A percentile compares a stretch with the other conserved stretches of the same genome.
These are phyloP conservation scores for Curvularia verruculosa DNA, from an alignment of 2,329 filamentous ascomycete genomes.

Conservation along the genomic window DNA sequence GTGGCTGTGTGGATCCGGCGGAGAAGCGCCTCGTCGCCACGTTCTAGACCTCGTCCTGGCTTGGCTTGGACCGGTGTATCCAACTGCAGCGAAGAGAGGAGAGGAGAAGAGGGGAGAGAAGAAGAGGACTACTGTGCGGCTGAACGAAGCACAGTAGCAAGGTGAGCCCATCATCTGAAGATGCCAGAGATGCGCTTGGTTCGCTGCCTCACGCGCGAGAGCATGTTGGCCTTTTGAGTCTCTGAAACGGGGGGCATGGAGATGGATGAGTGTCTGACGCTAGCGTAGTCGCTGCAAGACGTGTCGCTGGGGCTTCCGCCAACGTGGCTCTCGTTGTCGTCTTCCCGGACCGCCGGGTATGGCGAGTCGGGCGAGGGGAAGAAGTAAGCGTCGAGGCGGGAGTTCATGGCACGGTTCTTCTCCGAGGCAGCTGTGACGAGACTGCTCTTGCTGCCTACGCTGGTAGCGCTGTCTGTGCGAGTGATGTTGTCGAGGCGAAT, in stretches of 20 bases:
- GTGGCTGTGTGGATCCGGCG: constrained; percentile 20
- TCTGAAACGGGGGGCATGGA: constrained; percentile 38
- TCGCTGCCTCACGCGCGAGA: constrained; percentile 44
- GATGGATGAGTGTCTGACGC: constrained; percentile 38
- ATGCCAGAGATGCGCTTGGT: constrained; percentile 48
- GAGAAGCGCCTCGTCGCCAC: constrained; percentile 14
- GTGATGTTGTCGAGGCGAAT: constrained; percentile 46
- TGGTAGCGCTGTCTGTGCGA: constrained; percentile 46
- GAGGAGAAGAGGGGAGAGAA: constrained; percentile 11
- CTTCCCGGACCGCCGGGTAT: constrained; percentile 38
- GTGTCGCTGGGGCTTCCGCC: constrained; percentile 44
- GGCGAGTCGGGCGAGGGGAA: constrained; percentile 34
- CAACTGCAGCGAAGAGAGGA: constrained; percentile 15
- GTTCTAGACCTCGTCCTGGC: constrained; percentile 29
- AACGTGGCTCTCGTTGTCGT: constrained; percentile 37
- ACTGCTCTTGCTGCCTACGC: constrained; percentile 42
- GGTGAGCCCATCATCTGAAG: constrained; percentile 40
- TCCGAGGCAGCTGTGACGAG: constrained; percentile 45
- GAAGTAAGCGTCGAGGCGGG: constrained; percentile 49
- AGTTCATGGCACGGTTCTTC: constrained; percentile 50
- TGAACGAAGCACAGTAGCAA: constrained; percentile 1
- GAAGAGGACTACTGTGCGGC: constrained; percentile 28
- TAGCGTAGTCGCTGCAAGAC: constrained; percentile 41
- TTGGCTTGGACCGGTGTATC: constrained; percentile 24
- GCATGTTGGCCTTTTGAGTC: constrained; percentile 39